A percentile compares a stretch with the other conserved stretches of the same genome.
Conservation (phyloP, 2,329 filamentous ascomycete genomes). For the Colletotrichum trifolii region DNA sequence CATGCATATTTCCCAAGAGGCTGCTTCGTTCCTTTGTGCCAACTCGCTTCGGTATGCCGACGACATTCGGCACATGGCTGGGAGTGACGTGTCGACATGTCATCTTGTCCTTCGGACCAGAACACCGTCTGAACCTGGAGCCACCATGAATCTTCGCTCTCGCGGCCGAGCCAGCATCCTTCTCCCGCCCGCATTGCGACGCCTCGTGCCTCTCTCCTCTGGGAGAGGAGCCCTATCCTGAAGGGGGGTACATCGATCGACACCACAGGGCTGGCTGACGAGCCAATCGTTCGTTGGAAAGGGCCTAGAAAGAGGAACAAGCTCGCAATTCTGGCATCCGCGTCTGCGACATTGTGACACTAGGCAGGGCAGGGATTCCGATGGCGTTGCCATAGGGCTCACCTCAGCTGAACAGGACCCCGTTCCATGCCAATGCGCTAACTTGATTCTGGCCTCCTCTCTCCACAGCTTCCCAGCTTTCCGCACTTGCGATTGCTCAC, state of each 20-base stretch:
- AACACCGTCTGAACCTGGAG: background rate
- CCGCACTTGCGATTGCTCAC: constrained; percentile 20
- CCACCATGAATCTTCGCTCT: background rate
- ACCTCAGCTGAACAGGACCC: constrained; percentile 52
- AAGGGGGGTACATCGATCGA: constrained; percentile 34
- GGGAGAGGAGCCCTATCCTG: background rate
- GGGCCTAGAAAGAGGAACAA: constrained; percentile 43
- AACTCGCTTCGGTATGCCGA: constrained; percentile 22
- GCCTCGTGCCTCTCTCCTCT: background rate
- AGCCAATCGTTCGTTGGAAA: constrained; percentile 42
- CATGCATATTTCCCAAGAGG: constrained; percentile 16
- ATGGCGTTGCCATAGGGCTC: constrained; percentile 48
- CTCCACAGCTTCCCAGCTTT: constrained; percentile 2
- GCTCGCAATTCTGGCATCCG: constrained; percentile 37
- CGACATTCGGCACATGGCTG: constrained; percentile 9
- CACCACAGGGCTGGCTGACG: constrained; percentile 36
- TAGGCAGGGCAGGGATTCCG: constrained; percentile 38
- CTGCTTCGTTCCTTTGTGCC: constrained; percentile 4
- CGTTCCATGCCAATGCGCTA: constrained; percentile 45
- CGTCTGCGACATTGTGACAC: constrained; percentile 21
- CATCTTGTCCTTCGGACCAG: background rate
- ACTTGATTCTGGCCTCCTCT: constrained; percentile 40
- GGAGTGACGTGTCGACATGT: constrained; percentile 7
- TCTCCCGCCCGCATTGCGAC: constrained; percentile 12
- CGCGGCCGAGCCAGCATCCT: constrained; percentile 1